These are phyloP conservation scores for Debaryomyces castellii DNA, from an alignment of 805 yeast genomes.

Conservation along the genomic window DNA sequence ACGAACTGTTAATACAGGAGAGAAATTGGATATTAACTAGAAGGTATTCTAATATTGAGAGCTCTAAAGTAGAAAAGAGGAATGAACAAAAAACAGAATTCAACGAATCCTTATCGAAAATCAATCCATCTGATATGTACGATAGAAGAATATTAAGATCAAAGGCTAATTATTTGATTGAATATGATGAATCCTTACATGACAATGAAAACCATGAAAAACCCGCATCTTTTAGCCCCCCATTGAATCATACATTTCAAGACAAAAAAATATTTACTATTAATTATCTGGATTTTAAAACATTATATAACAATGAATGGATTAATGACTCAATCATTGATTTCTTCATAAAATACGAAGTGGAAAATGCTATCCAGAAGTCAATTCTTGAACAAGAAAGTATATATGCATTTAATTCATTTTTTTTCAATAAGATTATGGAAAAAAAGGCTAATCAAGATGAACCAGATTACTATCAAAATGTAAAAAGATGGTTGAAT, in stretches of 20 bases:
- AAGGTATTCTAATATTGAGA: not conserved
- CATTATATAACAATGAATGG: conserved; percentile 81
- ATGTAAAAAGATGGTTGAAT: conserved; percentile 76
- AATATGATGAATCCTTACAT: not conserved
- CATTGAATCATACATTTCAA: conserved; percentile 49
- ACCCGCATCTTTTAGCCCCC: conserved; percentile 44
- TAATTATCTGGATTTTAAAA: conserved; percentile 69
- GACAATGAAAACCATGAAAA: conserved; percentile 14
- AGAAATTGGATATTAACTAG: conserved; percentile 3
- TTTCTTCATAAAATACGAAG: conserved; percentile 68
- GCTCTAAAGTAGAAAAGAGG: not conserved
- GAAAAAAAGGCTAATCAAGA: conserved; percentile 21
- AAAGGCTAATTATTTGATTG: not conserved
- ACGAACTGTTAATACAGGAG: conserved; percentile 6
- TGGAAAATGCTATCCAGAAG: conserved; percentile 34
- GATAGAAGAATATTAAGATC: conserved; percentile 3
- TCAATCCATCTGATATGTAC: conserved; percentile 2
- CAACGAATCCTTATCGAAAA: not conserved
- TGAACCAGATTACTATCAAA: conserved; percentile 47
- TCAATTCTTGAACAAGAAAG: conserved; percentile 27
- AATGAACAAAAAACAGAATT: not conserved
- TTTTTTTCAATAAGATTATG: conserved; percentile 70
- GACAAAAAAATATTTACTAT: conserved; percentile 58
- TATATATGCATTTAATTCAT: conserved; percentile 72
- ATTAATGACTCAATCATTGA: conserved; percentile 87